Evolutionary conservation across 345 rosid genomes (phyloP).

Genomic region (Ailanthus altissimus): DNA sequence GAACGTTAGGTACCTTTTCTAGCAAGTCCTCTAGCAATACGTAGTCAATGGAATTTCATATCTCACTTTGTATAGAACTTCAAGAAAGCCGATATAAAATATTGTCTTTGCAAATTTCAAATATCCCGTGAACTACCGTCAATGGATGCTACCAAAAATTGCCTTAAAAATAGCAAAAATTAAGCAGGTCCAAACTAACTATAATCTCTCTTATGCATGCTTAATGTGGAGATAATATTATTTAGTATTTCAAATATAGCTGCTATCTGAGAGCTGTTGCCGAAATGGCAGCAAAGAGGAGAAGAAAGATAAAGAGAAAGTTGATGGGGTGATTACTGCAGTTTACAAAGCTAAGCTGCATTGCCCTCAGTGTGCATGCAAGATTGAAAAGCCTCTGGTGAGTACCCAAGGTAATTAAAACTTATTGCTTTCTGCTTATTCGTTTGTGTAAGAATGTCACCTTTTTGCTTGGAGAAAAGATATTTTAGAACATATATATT

Average conservation of each 20-base stretch:
- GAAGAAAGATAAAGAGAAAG: constrained; percentile 43
- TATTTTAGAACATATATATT: too few species aligned
- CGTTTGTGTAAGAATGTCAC: neutral
- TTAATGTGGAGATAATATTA: too few species aligned
- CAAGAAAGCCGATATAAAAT: too few species aligned
- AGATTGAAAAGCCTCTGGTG: constrained; percentile 68
- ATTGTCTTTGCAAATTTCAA: constrained; percentile 22
- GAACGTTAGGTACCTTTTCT: neutral
- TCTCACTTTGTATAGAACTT: too few species aligned
- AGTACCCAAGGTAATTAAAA: constrained; percentile 42
- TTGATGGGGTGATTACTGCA: constrained; percentile 47
- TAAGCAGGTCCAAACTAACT: neutral
- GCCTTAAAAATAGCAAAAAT: neutral
- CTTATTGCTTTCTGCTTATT: neutral
- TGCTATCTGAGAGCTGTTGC: neutral
- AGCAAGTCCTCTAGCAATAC: too few species aligned
- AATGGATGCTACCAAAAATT: constrained; percentile 31
- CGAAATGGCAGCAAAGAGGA: constrained; percentile 35
- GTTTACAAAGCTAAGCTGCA: constrained; percentile 81
- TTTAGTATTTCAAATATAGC: neutral
- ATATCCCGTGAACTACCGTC: constrained; percentile 38
- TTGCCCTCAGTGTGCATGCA: constrained; percentile 66
- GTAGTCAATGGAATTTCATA: too few species aligned
- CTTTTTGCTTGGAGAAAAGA: too few species aligned
- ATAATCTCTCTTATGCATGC: neutral